A percentile compares a stretch with the other conserved stretches of the same genome.
These are phyloP conservation scores for Cavenderia fasciculata DNA, from an alignment of 78 protist species.

Conservation along the genomic window DNA sequence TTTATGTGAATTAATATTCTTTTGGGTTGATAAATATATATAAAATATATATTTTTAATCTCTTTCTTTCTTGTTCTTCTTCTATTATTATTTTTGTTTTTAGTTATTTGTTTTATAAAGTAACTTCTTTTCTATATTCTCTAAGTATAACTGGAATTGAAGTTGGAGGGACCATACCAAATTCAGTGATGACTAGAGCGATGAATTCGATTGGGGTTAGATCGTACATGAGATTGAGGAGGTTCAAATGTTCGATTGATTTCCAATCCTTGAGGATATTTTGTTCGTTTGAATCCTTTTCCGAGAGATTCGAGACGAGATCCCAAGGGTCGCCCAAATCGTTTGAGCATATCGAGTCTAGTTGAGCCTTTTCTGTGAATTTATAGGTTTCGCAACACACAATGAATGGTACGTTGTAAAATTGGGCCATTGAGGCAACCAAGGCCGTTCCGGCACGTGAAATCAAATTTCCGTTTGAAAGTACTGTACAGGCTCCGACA, in stretches of 20 bases:
- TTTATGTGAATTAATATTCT: too few relatives aligned
- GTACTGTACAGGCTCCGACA: conserved; percentile 92
- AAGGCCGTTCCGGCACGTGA: conserved; percentile 92
- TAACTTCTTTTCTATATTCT: conserved; percentile 85
- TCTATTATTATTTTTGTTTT: too few relatives aligned
- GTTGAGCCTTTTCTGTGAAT: conserved; percentile 91
- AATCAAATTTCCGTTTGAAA: conserved; percentile 91
- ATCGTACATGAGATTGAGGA: conserved; percentile 95
- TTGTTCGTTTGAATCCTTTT: conserved; percentile 39
- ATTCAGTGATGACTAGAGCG: conserved; percentile 94
- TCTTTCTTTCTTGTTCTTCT: too few relatives aligned
- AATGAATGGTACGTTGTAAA: conserved; percentile 93
- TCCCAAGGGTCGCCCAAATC: conserved; percentile 90
- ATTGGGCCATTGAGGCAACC: conserved; percentile 92
- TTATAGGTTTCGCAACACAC: conserved; percentile 97
- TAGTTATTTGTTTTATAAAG: too few relatives aligned
- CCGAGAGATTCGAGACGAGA: conserved; percentile 42
- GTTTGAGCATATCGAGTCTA: conserved; percentile 95
- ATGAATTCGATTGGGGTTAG: conserved; percentile 96
- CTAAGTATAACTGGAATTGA: conserved; percentile 96
- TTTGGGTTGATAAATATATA: too few relatives aligned
- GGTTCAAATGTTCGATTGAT: conserved; percentile 33
- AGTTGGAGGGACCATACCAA: conserved; percentile 96
- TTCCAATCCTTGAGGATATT: conserved; percentile 61
- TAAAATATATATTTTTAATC: too few relatives aligned